phyloP scores from a whole-genome alignment of 2,329 filamentous ascomycete species.

The Mycocentrospora acerina region DNA sequence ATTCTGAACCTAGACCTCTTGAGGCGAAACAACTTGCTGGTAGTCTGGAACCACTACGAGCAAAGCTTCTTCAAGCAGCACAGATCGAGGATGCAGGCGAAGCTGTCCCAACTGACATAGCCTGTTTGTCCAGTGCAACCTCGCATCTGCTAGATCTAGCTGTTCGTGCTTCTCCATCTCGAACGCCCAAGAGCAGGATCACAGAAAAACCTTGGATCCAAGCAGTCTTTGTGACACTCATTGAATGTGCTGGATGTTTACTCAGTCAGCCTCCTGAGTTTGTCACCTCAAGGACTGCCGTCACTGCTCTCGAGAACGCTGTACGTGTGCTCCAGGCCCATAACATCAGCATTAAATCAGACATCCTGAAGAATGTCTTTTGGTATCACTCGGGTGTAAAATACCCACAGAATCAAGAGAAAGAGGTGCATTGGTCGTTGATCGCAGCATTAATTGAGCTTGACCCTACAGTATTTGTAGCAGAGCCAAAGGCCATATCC shows the following conservation, averaged over 20 bases:
- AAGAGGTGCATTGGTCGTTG: constrained; percentile 31
- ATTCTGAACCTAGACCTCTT: constrained; percentile 2
- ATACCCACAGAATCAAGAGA: constrained; percentile 20
- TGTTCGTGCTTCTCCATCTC: constrained; percentile 43
- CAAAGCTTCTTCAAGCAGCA: constrained; percentile 33
- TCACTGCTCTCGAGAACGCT: constrained; percentile 27
- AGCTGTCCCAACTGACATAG: constrained; percentile 19
- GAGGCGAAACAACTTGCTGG: constrained; percentile 19
- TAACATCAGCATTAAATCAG: constrained; percentile 27
- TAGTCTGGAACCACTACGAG: constrained; percentile 29
- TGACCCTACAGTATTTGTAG: constrained; percentile 36
- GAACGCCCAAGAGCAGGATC: constrained; percentile 43
- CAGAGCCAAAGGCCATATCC: constrained; percentile 17
- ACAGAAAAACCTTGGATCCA: constrained; percentile 50
- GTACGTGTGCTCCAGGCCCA: constrained; percentile 27
- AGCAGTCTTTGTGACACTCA: constrained; percentile 40
- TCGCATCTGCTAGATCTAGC: constrained; percentile 44
- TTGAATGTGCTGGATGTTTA: constrained; percentile 37
- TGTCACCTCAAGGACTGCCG: constrained; percentile 16
- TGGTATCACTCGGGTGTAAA: constrained; percentile 40
- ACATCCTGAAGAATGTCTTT: constrained; percentile 33
- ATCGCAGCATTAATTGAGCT: constrained; percentile 36
- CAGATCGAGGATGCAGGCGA: constrained; percentile 33
- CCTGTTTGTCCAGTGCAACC: constrained; percentile 28
- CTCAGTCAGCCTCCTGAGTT: constrained; percentile 25